Evolutionary conservation across 139 green algal species (phyloP).

Genomic region (Chlamydomonas applanata): DNA sequence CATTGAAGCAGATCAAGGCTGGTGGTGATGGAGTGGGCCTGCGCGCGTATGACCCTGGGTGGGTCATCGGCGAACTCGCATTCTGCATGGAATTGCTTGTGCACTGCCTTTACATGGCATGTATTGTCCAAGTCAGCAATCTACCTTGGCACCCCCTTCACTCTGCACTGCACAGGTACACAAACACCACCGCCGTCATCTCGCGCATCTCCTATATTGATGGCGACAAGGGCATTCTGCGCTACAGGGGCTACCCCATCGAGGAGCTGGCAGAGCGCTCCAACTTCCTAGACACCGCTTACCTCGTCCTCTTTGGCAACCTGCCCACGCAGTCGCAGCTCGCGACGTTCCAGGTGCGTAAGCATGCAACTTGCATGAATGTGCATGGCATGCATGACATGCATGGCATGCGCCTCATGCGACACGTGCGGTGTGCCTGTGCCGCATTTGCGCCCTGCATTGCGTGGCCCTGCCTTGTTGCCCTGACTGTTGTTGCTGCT

Average conservation of each 20-base stretch:
- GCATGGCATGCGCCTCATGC: too few species aligned
- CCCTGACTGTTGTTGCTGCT: neutral
- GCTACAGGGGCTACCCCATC: slow-evolving; percentile 95
- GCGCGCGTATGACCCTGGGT: slow-evolving; percentile 84
- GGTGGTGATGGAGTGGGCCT: slow-evolving; percentile 85
- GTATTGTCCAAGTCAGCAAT: neutral
- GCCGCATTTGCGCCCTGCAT: too few species aligned
- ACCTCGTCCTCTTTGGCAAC: slow-evolving; percentile 87
- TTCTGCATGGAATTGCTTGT: neutral
- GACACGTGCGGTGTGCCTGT: too few species aligned
- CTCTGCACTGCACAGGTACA: slow-evolving; percentile 67
- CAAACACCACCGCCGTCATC: slow-evolving; percentile 90
- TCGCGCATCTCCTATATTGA: slow-evolving; percentile 95
- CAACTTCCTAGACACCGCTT: slow-evolving; percentile 81
- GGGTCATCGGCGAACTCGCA: neutral
- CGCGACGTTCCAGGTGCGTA: slow-evolving; percentile 33
- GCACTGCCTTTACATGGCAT: neutral
- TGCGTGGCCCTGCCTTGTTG: neutral
- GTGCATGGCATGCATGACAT: neutral
- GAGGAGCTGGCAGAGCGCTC: slow-evolving; percentile 88
- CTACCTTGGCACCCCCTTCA: neutral
- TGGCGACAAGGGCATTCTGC: slow-evolving; percentile 91
- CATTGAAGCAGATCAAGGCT: slow-evolving; percentile 91
- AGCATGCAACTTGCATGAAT: neutral
- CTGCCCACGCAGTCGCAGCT: slow-evolving; percentile 61